These are phyloP conservation scores for Apiotrichum brassicae DNA, from an alignment of 1,284 basidiomycete species.

Conservation along the genomic window DNA sequence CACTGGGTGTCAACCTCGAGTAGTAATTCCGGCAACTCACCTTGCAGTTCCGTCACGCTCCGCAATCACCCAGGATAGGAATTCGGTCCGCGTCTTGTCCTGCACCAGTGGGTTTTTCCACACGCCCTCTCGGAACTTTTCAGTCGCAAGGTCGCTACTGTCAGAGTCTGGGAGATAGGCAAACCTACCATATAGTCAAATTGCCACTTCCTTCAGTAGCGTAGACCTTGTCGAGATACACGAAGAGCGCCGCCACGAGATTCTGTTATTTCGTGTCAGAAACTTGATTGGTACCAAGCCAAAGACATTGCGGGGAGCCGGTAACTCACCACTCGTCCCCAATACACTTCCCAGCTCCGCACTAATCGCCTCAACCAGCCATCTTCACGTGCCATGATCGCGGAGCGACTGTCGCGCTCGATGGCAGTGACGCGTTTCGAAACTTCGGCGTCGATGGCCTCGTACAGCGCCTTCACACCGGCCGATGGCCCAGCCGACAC, in stretches of 20 bases:
- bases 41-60: slow-evolving; percentile 54
- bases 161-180: background rate
- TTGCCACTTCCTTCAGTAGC: slow-evolving; percentile 24
- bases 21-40: slow-evolving; percentile 8
- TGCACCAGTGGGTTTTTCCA: slow-evolving; percentile 53
- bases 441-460: slow-evolving; percentile 22
- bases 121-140: slow-evolving; percentile 53
- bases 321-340: slow-evolving; percentile 25
- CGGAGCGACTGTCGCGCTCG: slow-evolving; percentile 24
- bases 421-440: slow-evolving; percentile 15
- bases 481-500: slow-evolving; percentile 22
- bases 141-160: slow-evolving; percentile 41
- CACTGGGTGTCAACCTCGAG: background rate
- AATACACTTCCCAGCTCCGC: slow-evolving; percentile 25
- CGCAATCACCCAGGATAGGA: slow-evolving; percentile 55
- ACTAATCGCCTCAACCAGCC: slow-evolving; percentile 27
- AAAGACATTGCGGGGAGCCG: background rate
- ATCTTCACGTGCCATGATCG: slow-evolving; percentile 26
- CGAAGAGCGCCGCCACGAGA: slow-evolving; percentile 37
- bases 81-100: slow-evolving; percentile 51
- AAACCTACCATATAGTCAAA: slow-evolving; percentile 30
- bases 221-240: slow-evolving; percentile 44
- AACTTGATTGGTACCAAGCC: too few relatives aligned
- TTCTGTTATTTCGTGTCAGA: slow-evolving; percentile 20
- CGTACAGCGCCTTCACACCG: slow-evolving; percentile 22